phyloP scores from a whole-genome alignment of 2,329 filamentous ascomycete genomes.

The Pseudogymnoascus sp. region DNA sequence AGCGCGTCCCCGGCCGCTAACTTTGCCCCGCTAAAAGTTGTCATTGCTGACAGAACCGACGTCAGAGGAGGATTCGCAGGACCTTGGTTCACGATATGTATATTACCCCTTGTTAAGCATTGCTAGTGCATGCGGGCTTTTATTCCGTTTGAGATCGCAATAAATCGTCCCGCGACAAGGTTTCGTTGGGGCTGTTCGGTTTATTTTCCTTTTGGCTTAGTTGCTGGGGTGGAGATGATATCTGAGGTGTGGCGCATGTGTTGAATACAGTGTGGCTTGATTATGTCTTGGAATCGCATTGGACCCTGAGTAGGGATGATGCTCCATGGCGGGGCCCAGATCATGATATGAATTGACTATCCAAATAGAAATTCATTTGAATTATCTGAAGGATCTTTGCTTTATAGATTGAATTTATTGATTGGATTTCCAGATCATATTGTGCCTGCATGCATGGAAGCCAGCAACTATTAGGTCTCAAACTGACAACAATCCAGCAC shows the following conservation, averaged over 20 bases:
- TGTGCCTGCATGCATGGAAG: not conserved
- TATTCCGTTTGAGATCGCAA: not conserved
- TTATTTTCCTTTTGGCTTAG: not conserved
- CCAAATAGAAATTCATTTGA: not conserved
- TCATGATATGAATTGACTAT: not conserved
- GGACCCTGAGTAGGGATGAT: not conserved
- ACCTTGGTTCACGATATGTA: not conserved
- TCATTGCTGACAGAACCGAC: not conserved
- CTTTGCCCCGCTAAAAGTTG: not conserved
- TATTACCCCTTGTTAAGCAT: not conserved
- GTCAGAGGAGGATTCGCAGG: not conserved
- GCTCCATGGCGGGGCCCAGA: not conserved
- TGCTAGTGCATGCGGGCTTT: slow-evolving; percentile 3
- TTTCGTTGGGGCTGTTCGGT: not conserved
- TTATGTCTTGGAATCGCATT: not conserved
- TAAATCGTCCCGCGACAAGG: slow-evolving; percentile 1
- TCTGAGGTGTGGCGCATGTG: not conserved
- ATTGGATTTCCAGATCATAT: not conserved
- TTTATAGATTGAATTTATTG: not conserved
- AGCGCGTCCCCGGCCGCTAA: not conserved
- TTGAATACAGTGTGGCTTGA: not conserved
- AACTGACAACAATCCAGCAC: slow-evolving; percentile 38
- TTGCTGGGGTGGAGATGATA: not conserved
- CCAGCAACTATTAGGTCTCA: not conserved
- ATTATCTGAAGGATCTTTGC: not conserved